A percentile compares a stretch with the other conserved stretches of the same genome.
These are phyloP conservation scores for Xylariales sp. DNA, from an alignment of 2,329 filamentous ascomycete genomes.

Conservation along the genomic window DNA sequence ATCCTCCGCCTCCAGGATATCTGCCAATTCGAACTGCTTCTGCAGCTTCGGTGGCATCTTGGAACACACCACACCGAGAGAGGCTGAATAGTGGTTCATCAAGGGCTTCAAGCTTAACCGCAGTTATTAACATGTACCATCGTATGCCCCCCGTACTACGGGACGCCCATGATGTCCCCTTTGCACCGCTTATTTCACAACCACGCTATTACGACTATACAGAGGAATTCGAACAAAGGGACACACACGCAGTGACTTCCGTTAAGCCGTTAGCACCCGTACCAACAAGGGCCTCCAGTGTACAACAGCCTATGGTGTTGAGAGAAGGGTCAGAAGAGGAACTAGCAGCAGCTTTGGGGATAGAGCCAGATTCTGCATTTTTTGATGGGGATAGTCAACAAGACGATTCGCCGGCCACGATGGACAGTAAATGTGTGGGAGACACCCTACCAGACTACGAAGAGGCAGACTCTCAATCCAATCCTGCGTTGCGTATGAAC, in stretches of 20 bases:
- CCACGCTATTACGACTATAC: slow-evolving; percentile 49
- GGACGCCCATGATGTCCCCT: slow-evolving; percentile 12
- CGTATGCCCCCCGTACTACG: slow-evolving; percentile 21
- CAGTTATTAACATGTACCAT: slow-evolving; percentile 45
- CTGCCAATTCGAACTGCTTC: slow-evolving; percentile 27
- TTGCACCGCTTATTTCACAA: slow-evolving; percentile 18
- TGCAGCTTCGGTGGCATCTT: slow-evolving; percentile 26
- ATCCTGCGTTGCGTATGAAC: not conserved
- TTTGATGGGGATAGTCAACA: slow-evolving; percentile 16
- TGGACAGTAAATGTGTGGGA: slow-evolving; percentile 6
- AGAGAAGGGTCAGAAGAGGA: slow-evolving; percentile 18
- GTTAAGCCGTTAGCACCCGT: slow-evolving; percentile 15
- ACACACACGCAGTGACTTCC: slow-evolving; percentile 11
- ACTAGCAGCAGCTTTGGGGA: slow-evolving; percentile 14
- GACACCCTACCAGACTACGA: slow-evolving; percentile 4
- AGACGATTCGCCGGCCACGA: slow-evolving; percentile 1
- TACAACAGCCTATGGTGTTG: slow-evolving; percentile 14
- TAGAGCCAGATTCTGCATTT: slow-evolving; percentile 18
- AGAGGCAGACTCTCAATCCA: not conserved
- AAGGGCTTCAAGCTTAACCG: slow-evolving; percentile 45
- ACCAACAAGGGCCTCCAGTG: slow-evolving; percentile 13
- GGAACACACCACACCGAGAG: slow-evolving; percentile 23
- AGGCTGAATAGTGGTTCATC: slow-evolving; percentile 29
- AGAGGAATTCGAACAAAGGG: slow-evolving; percentile 40
- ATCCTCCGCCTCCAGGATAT: slow-evolving; percentile 14